Percentiles rank a stretch among this genome's conserved stretches.
Conservation (phyloP, 345 rosid species). For the Populus deltoides region DNA sequence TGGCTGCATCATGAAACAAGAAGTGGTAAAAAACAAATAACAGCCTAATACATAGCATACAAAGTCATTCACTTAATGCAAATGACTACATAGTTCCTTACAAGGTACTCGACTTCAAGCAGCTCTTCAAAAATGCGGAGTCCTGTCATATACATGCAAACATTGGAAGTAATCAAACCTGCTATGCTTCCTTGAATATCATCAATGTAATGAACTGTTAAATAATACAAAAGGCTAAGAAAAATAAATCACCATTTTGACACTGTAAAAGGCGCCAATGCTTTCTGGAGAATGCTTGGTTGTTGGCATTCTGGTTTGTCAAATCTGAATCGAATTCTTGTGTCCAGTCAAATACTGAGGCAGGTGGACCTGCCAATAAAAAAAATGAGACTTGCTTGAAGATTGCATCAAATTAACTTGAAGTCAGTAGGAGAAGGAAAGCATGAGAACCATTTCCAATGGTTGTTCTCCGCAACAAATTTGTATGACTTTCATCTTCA, state of each 20-base stretch:
- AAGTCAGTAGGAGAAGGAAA: constrained; percentile 12
- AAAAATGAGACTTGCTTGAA: constrained; percentile 23
- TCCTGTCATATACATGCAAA: constrained; percentile 49
- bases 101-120: constrained; percentile 98
- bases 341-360: constrained; percentile 84
- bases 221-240: constrained; percentile 5
- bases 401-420: constrained; percentile 19
- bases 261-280: constrained; percentile 99
- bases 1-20: constrained; percentile 58
- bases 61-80: constrained; percentile 15
- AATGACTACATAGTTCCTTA: constrained; percentile 37
- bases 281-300: constrained; percentile 92
- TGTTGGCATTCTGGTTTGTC: constrained; percentile 63
- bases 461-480: constrained; percentile 76
- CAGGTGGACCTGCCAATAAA: constrained; percentile 75
- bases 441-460: constrained; percentile 79
- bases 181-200: constrained; percentile 1
- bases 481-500: constrained; percentile 60
- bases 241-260: constrained; percentile 73
- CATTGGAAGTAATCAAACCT: neutral
- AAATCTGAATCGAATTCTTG: constrained; percentile 69
- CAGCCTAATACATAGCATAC: constrained; percentile 16
- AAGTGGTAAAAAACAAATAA: constrained; percentile 23
- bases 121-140: constrained; percentile 99
- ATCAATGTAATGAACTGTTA: constrained; percentile 14